Evolutionary conservation across 2,329 filamentous ascomycete species (phyloP), one percentile per base, ranked within the genome.

Genomic region (Sporothrix mexicana): DNA sequence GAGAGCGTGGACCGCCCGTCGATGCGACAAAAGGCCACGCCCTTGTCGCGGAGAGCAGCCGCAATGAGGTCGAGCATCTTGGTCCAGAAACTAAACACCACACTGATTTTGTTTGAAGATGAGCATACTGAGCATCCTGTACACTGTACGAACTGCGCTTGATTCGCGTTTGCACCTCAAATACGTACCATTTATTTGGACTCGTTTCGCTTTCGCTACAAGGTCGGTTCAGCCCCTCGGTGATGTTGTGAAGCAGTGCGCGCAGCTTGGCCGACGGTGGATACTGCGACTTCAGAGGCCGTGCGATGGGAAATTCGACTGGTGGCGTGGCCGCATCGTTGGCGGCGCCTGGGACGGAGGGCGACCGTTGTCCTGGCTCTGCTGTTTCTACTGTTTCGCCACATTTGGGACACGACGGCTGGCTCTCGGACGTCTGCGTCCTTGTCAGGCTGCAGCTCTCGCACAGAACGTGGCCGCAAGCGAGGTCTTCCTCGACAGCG

Each of bases 31-130:
- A 66, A 66, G 15, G n/a, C 41, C n/a, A 66, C 17, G 41, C 41
- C 61, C 61, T 45, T 43, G 15, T 66, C 61, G n/a, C 61, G 30
- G 61, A 66, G 61, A 47, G 61, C 61, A 43, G 7, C 41, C 9
- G 36, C 61, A 8, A 66, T 66, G 15, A 66, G 61, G 36, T 66
- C 61, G 12, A 66, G 41, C 61, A 66, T 66, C 36, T 66, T 66
- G 36, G 61, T 43, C 61, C 61, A 66, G 36, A 8, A 47, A 41
- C 61, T 66, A 66, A 66, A 66, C 30, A 66, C 36, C n/a, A 66
- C 61, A 45, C 61, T 66, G 51, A 55, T 61, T 61, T 41, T 41
- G 57, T 61, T 36, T 23, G 17, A 55, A 23, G 6, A 55, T 55
- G 51, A 55, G 51, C 51, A 55, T 55, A 51, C 49, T n/a, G n/a